Conservation (phyloP, 306 rosid species). For the Prosopis cineraria region DNA sequence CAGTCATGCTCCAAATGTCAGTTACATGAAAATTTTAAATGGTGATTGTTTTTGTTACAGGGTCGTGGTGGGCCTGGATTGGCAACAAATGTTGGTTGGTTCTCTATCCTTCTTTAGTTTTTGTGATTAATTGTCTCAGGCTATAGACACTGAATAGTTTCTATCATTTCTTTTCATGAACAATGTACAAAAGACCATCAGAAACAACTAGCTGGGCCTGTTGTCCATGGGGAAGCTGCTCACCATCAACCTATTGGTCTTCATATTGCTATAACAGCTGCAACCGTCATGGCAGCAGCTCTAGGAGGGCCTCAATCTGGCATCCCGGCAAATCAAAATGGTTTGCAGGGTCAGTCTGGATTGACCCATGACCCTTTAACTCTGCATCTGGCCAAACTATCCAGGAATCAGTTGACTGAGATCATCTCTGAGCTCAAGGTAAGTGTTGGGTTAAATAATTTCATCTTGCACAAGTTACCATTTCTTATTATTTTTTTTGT, state of each 20-base stretch:
- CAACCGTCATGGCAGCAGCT: conserved; percentile 83
- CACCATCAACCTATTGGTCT: conserved; percentile 95
- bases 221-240: conserved; percentile 64
- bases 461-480: conserved; percentile 17
- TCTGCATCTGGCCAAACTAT: conserved; percentile 53
- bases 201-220: conserved; percentile 62
- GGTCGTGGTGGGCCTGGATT: conserved; percentile 99
- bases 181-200: conserved; percentile 56
- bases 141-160: conserved; percentile 28
- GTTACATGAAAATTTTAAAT: conserved; percentile 17
- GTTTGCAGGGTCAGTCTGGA: conserved; percentile 50
- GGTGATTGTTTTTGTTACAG: conserved; percentile 48
- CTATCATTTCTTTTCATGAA: conserved; percentile 31
- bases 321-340: conserved; percentile 56
- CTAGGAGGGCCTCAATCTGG: conserved; percentile 85
- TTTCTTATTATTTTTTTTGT: conserved; percentile 20
- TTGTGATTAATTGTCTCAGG: conserved; percentile 31
- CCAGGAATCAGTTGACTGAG: conserved; percentile 50
- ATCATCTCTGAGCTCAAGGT: conserved; percentile 76
- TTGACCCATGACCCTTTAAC: conserved; percentile 56
- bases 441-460: conserved; percentile 29
- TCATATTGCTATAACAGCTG: conserved; percentile 83
- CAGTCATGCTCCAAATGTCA: background rate
- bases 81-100: conserved; percentile 72
- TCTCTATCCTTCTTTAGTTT: conserved; percentile 28